Evolutionary conservation across 2,329 filamentous ascomycete species (phyloP).

Genomic region (Thielaviopsis musarum): DNA sequence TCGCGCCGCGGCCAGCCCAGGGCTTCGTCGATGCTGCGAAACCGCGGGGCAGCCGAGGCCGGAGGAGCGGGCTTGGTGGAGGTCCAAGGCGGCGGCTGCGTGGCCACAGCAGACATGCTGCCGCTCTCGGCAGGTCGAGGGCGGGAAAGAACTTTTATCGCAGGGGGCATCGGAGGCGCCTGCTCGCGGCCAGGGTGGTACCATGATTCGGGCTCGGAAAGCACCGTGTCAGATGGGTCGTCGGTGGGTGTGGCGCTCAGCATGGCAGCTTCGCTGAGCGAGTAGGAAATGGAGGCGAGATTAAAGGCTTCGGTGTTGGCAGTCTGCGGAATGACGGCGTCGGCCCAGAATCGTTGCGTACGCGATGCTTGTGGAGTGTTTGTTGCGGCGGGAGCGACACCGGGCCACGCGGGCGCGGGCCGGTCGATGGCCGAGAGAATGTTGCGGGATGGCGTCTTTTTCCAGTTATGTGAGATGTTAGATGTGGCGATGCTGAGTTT

Average conservation of each 20-base stretch:
- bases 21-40: background rate
- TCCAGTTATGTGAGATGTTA: slow-evolving; percentile 3
- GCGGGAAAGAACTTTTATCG: background rate
- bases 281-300: slow-evolving; percentile 10
- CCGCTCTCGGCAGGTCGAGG: background rate
- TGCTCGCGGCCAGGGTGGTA: slow-evolving; percentile 1
- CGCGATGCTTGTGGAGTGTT: background rate
- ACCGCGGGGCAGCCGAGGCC: background rate
- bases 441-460: slow-evolving; percentile 1
- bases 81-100: background rate
- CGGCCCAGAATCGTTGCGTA: slow-evolving; percentile 2
- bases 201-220: slow-evolving; percentile 5
- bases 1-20: background rate
- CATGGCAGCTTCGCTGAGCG: slow-evolving; percentile 8
- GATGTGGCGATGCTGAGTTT: slow-evolving; percentile 8
- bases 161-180: background rate
- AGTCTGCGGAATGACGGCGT: slow-evolving; percentile 9
- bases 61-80: background rate
- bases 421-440: slow-evolving; percentile 8
- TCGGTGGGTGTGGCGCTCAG: slow-evolving; percentile 4
- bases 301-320: slow-evolving; percentile 11
- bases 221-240: background rate
- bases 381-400: background rate
- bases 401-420: slow-evolving; percentile 6
- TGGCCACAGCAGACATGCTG: background rate